phyloP scores from a whole-genome alignment of 176 grass and related monocot species.

The Zizania latifolia region DNA sequence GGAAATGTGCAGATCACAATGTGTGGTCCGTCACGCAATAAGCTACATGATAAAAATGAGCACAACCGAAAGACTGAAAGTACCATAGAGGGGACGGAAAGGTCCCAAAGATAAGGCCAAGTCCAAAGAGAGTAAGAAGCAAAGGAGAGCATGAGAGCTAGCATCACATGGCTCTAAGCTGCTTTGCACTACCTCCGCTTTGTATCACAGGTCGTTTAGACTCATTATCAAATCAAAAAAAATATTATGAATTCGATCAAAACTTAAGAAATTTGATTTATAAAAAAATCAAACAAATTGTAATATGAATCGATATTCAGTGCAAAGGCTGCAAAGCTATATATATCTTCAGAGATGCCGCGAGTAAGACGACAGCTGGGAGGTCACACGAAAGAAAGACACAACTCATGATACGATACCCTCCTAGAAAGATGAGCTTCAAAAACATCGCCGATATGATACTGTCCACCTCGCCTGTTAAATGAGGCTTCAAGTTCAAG shows the following conservation, averaged over 20 bases:
- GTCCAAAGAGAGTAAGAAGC: background rate
- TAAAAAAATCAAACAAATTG: too few relatives aligned
- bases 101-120: background rate
- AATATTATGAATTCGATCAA: too few relatives aligned
- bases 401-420: background rate
- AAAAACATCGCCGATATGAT: slow-evolving; percentile 40
- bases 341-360: background rate
- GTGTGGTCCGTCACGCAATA: background rate
- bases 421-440: slow-evolving; percentile 19
- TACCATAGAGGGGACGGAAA: background rate
- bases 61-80: background rate
- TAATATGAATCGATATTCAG: background rate
- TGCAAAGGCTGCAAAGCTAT: slow-evolving; percentile 10
- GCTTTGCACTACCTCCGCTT: too few relatives aligned
- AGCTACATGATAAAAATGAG: background rate
- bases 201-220: too few relatives aligned
- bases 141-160: background rate
- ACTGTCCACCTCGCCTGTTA: background rate
- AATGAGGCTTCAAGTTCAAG: slow-evolving; percentile 11
- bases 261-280: too few relatives aligned
- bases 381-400: slow-evolving; percentile 1
- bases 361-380: background rate
- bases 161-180: background rate
- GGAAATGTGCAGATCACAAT: slow-evolving; percentile 19
- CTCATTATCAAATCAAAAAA: too few relatives aligned